Evolutionary conservation across 2,329 filamentous ascomycete species (phyloP), one percentile per base, ranked within the genome.

Genomic region (Epicoccum nigrum): DNA sequence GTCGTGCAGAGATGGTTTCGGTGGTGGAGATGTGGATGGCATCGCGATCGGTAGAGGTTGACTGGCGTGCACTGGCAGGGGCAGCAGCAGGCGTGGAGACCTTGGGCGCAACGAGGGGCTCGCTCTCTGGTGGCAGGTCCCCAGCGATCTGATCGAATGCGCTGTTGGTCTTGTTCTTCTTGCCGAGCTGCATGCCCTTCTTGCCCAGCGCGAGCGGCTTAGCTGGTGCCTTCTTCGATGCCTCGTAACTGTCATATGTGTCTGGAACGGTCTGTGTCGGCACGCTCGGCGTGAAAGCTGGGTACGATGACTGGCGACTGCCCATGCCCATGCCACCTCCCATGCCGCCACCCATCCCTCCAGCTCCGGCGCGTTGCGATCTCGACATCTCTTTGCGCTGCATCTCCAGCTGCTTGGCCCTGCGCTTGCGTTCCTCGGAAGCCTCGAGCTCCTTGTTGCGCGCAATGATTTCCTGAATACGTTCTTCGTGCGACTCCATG

Each of bases 401-500:
- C 85, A 99, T 89, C 77, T 99, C 95, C 68, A 99, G 82, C 77
- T 99, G 94, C 81, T 97, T 99, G 44, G 94, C 95, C 78, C 97
- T 97, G 67, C 93, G 85, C 82, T 99, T 99, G 70, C 95, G 90
- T 81, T 99, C 94, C 74, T 99, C 94, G 46, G 89, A 96, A 8
- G 94, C 95, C 76, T 99, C 94, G 63, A 99, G 82, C 76, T 99
- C 95, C 80, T 99, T 99, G 83, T 99, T 99, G 86, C 96, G 71
- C 54, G 63, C 61, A 31, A 64, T 65, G 50, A 68, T 69, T 54
- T 99, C 94, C 76, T 99, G 94, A 64, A 99, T 97, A 71, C 94
- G 87, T 82, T 99, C 94, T 77, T 99, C 95, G 70, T 99, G 94
- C 76, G 89, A 94, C 76, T 99, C 94, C 94, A 99, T 99, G 71